These are phyloP conservation scores for Biscutella auriculata DNA, from an alignment of 441 rosid species.

Conservation along the genomic window DNA sequence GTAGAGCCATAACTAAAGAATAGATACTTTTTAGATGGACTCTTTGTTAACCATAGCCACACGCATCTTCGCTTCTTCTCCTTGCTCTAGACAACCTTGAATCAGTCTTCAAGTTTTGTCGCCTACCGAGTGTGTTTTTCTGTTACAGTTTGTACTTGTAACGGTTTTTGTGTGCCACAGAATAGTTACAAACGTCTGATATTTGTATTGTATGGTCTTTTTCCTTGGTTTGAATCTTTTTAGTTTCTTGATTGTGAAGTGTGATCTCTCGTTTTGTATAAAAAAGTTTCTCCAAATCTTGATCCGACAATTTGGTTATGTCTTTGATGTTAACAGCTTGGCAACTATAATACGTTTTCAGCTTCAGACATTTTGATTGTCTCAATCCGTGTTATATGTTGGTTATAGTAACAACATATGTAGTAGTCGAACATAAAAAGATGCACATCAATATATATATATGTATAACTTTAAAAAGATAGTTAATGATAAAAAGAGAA, in stretches of 20 bases:
- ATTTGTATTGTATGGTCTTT: background rate
- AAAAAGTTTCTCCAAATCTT: background rate
- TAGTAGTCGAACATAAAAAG: background rate
- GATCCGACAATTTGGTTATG: background rate
- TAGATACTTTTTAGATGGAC: conserved; percentile 1
- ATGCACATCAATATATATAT: conserved; percentile 11
- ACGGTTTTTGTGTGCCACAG: conserved; percentile 1
- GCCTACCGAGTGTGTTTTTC: background rate
- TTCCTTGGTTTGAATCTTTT: background rate
- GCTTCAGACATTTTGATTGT: background rate
- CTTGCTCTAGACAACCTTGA: background rate
- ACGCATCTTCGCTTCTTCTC: background rate
- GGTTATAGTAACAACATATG: background rate
- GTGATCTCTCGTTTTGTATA: background rate
- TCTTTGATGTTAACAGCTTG: background rate
- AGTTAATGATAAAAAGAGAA: background rate
- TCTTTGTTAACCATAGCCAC: conserved; percentile 1
- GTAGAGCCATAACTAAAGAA: conserved; percentile 35
- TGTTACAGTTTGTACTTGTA: conserved; percentile 5
- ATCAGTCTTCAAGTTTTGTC: conserved; percentile 1
- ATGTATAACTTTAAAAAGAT: background rate
- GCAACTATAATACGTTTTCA: background rate
- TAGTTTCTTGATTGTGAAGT: background rate
- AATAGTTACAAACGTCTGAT: background rate
- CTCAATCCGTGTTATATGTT: background rate